These are phyloP conservation scores for Leptographium wingfieldii DNA, from an alignment of 2,329 filamentous ascomycete genomes.

Conservation along the genomic window DNA sequence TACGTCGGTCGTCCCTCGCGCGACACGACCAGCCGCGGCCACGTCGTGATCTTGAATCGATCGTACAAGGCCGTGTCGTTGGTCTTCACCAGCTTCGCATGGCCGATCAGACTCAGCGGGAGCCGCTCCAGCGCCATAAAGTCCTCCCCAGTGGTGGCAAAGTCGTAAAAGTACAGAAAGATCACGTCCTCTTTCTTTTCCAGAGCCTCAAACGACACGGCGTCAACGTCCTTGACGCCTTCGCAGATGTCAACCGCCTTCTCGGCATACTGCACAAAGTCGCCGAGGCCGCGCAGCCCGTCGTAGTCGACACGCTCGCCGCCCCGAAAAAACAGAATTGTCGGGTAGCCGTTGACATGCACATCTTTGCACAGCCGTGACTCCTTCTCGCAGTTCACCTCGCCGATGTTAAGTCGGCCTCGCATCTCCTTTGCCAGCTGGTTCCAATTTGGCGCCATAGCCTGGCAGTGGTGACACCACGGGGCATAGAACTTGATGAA, in stretches of 20 bases:
- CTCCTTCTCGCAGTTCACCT: slow-evolving; percentile 89
- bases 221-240: slow-evolving; percentile 72
- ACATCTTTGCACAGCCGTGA: slow-evolving; percentile 86
- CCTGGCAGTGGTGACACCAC: slow-evolving; percentile 94
- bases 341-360: slow-evolving; percentile 67
- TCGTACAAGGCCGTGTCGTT: slow-evolving; percentile 62
- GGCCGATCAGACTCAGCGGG: slow-evolving; percentile 77
- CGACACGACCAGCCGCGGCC: slow-evolving; percentile 84
- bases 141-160: slow-evolving; percentile 86
- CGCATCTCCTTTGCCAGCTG: slow-evolving; percentile 87
- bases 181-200: slow-evolving; percentile 92
- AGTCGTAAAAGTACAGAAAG: slow-evolving; percentile 95
- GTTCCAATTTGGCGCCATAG: slow-evolving; percentile 79
- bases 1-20: slow-evolving; percentile 83
- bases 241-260: slow-evolving; percentile 68
- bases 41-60: slow-evolving; percentile 90
- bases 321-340: slow-evolving; percentile 83
- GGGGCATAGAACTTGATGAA: slow-evolving; percentile 98
- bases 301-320: slow-evolving; percentile 88
- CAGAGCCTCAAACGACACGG: slow-evolving; percentile 61
- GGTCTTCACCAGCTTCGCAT: slow-evolving; percentile 86
- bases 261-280: slow-evolving; percentile 75
- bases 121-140: slow-evolving; percentile 79
- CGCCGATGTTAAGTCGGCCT: slow-evolving; percentile 78
- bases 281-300: slow-evolving; percentile 80